Evolutionary conservation across 75 land plant species (phyloP), one percentile per base, ranked within the genome.

Genomic region (Cunninghamia lanceolata): DNA sequence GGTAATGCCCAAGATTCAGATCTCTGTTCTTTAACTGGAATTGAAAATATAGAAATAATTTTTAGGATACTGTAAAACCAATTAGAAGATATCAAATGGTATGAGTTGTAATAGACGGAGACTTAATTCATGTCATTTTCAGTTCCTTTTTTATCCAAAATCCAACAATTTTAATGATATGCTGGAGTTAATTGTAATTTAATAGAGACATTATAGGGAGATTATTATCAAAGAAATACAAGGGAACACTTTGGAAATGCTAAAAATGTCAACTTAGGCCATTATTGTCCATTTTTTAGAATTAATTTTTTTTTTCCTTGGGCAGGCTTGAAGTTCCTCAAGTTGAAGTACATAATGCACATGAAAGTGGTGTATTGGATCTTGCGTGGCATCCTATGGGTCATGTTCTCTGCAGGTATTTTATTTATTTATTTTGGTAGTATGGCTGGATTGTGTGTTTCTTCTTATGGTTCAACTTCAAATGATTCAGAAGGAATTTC

Each of bases 301-400:
- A n/a, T n/a, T n/a, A n/a, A n/a, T n/a, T n/a, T n/a, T n/a, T n/a
- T n/a, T 39, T 39, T 39, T 39, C n/a, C 50, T 7, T n/a, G n/a
- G 0, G 56, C 88, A 97, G 99, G 91, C 96, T 95, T 88, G 99
- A 98, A 89, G 90, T 88, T 86, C 98, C 99, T 38, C 98, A 98
- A 88, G 93, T 94, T 85, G 96, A 98, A 91, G 90, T 95, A 47
- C 71, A 87, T 45, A 45, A 45, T 21, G 99, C 96, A 36, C 99
- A 98, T 91, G 99, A 98, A 21, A 96, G 89, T 85, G 94, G 94
- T 87, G 96, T 98, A 9, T 95, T 95, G 98, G 98, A 98, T 85
- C 91, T 98, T 85, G 94, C 95, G 14, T 98, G 99, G 99, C 99
- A 98, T 95, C 99, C 99, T 14, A 95, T 96, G 91, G 99, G 99